Conservation (phyloP, 2,329 filamentous ascomycete species). For the Claviceps sorghi region DNA sequence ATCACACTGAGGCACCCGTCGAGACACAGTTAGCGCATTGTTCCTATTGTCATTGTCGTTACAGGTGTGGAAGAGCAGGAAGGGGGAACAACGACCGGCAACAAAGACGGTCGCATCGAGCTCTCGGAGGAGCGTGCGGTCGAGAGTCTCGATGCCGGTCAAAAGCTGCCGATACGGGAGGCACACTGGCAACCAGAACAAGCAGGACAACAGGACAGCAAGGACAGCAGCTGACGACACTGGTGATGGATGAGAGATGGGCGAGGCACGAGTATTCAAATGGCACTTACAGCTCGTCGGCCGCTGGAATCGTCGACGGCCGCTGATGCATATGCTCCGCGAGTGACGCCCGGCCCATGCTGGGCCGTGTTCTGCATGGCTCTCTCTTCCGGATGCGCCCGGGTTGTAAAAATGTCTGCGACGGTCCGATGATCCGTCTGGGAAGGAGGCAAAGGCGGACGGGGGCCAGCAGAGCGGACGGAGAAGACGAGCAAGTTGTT, state of each 20-base stretch:
- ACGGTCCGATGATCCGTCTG: background rate
- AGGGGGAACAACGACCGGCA: background rate
- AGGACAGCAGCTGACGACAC: background rate
- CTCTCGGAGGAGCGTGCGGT: background rate
- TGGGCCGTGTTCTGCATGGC: slow-evolving; percentile 5
- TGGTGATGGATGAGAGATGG: background rate
- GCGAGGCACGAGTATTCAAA: background rate
- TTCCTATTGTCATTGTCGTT: background rate
- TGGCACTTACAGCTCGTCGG: slow-evolving; percentile 22
- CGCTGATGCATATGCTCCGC: slow-evolving; percentile 12
- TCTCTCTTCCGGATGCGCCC: background rate
- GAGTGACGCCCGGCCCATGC: slow-evolving; percentile 1
- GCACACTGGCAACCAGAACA: background rate
- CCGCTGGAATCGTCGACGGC: slow-evolving; percentile 21
- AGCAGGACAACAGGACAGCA: background rate
- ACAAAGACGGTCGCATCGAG: background rate
- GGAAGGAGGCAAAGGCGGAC: background rate
- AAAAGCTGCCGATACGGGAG: background rate
- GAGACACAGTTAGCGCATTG: slow-evolving; percentile 1
- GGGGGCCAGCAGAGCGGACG: background rate
- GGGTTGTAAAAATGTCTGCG: background rate
- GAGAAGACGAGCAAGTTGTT: background rate
- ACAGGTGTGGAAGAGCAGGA: background rate
- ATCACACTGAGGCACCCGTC: slow-evolving; percentile 23
- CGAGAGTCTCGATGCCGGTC: background rate